Evolutionary conservation across 495 filamentous ascomycete species (phyloP).

Genomic region (Tuber microsphaerosporum): DNA sequence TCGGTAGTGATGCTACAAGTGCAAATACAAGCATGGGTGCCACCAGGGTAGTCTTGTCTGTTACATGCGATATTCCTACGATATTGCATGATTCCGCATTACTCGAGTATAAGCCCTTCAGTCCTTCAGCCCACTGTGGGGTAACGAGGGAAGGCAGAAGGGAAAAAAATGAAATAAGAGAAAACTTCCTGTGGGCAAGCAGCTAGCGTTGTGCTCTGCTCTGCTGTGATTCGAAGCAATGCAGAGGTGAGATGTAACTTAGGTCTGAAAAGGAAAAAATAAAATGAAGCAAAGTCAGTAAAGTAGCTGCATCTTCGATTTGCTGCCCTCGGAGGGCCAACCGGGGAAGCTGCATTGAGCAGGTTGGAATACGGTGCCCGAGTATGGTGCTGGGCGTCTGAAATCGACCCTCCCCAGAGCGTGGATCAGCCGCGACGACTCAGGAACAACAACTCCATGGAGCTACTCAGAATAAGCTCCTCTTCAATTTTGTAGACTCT

Average conservation of each 20-base stretch:
- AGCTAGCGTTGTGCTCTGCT: background rate
- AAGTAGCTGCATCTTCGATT: background rate
- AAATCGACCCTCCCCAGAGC: too few relatives aligned
- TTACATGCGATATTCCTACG: background rate
- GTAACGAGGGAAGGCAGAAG: background rate
- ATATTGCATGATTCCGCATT: background rate
- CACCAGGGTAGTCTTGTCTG: background rate
- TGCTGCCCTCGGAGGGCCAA: background rate
- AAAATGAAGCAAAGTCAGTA: background rate
- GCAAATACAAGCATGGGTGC: background rate
- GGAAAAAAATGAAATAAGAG: background rate
- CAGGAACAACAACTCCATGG: too few relatives aligned
- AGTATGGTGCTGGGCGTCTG: too few relatives aligned
- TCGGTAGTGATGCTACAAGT: background rate
- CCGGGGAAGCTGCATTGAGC: background rate
- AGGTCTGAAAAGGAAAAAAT: background rate
- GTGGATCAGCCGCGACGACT: too few relatives aligned
- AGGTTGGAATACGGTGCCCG: background rate
- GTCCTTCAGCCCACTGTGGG: background rate
- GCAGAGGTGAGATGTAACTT: background rate
- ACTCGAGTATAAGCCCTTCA: background rate
- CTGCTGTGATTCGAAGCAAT: background rate
- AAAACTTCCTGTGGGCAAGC: background rate
- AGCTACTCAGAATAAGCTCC: too few relatives aligned
- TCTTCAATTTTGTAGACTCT: too few relatives aligned